Percentiles rank a stretch among this genome's conserved stretches.
These are phyloP conservation scores for Umbelopsis isabellina DNA, from an alignment of 192 early-diverging fungal genomes.

Conservation along the genomic window DNA sequence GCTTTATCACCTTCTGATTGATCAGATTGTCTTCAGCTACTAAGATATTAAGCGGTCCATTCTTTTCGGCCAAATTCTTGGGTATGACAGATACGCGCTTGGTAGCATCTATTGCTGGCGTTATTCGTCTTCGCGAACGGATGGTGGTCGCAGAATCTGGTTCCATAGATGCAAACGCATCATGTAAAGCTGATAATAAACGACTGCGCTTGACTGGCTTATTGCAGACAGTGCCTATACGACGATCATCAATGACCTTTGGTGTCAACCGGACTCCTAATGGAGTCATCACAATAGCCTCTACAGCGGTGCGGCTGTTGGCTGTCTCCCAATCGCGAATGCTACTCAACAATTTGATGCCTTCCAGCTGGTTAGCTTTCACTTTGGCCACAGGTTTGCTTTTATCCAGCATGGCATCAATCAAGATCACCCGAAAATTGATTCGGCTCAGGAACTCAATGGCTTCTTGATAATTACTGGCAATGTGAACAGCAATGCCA, in stretches of 20 bases:
- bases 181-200: not conserved
- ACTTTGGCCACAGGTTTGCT: not conserved
- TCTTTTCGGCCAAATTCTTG: slow-evolving; percentile 2
- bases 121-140: not conserved
- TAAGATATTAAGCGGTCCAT: slow-evolving; percentile 54
- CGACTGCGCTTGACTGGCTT: slow-evolving; percentile 3
- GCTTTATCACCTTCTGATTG: slow-evolving; percentile 68
- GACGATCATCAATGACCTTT: not conserved
- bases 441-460: slow-evolving; percentile 13
- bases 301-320: not conserved
- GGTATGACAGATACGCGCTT: slow-evolving; percentile 6
- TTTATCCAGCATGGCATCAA: slow-evolving; percentile 1
- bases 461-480: slow-evolving; percentile 46
- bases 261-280: not conserved
- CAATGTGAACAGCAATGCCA: slow-evolving; percentile 38
- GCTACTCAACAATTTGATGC: not conserved
- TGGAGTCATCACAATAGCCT: slow-evolving; percentile 5
- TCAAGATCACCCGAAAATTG: slow-evolving; percentile 17
- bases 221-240: slow-evolving; percentile 12
- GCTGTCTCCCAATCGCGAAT: not conserved
- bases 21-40: slow-evolving; percentile 76
- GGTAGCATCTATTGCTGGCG: not conserved
- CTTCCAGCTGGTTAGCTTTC: not conserved
- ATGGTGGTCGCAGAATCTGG: not conserved
- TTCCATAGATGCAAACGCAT: slow-evolving; percentile 1